Evolutionary conservation across 148 eudicot genomes (phyloP).

Genomic region (Rhododendron henanense): DNA sequence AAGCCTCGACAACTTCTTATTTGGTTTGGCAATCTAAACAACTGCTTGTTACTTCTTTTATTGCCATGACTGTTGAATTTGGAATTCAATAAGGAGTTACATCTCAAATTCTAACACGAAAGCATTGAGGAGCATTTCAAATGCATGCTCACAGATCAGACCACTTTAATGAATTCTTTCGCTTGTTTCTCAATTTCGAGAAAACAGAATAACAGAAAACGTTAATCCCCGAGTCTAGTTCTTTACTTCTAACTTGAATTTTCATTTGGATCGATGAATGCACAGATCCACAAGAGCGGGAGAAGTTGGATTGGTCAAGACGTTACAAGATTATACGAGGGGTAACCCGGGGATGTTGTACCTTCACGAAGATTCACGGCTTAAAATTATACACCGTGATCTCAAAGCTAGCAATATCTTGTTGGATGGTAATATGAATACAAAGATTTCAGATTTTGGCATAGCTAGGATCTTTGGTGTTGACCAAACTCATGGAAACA

Average conservation of each 20-base stretch:
- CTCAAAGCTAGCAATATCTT: no score
- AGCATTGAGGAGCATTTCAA: background rate
- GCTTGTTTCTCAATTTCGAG: background rate
- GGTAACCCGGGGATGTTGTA: constrained; percentile 22
- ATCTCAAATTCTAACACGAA: background rate
- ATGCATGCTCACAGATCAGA: background rate
- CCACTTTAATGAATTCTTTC: background rate
- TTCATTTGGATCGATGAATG: background rate
- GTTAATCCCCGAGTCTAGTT: no score
- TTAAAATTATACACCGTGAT: no score
- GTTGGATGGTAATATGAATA: no score
- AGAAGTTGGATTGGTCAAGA: background rate
- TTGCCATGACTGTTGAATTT: background rate
- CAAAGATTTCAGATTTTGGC: no score
- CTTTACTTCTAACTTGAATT: no score
- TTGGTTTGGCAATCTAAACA: no score
- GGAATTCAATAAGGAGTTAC: background rate
- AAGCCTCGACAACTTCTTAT: no score
- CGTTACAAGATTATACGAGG: background rate
- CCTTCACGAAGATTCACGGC: constrained; percentile 23
- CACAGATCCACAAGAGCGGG: background rate
- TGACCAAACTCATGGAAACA: background rate
- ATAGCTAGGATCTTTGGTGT: background rate
- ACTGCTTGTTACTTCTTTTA: background rate
- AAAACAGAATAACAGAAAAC: no score